Conservation (phyloP, 371 early-diverging fungal species). For the Capillidium rhysosporum region DNA sequence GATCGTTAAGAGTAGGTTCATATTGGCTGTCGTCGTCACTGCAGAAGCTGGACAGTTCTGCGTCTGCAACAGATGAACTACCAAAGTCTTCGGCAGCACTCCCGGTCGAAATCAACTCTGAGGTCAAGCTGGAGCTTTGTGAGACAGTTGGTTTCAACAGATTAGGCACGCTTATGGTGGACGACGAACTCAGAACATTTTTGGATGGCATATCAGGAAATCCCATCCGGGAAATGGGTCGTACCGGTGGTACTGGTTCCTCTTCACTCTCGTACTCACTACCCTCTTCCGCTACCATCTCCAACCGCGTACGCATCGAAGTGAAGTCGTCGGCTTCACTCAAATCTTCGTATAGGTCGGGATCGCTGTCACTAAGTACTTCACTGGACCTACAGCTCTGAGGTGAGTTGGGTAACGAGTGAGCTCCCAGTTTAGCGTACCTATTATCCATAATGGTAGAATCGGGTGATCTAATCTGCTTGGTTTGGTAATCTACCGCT, state of each 20-base stretch:
- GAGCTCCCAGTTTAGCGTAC: not conserved
- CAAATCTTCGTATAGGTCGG: not conserved
- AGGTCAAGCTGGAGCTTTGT: not conserved
- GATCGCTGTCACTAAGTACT: not conserved
- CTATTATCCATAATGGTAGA: too few species aligned
- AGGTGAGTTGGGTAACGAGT: not conserved
- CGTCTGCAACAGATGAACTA: not conserved
- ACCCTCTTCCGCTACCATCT: not conserved
- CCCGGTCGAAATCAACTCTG: not conserved
- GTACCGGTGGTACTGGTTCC: not conserved
- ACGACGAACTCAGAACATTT: not conserved
- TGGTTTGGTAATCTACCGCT: constrained; percentile 2
- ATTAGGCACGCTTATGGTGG: not conserved
- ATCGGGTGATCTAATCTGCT: not conserved
- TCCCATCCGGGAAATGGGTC: not conserved
- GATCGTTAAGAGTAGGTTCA: too few species aligned
- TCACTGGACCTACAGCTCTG: not conserved
- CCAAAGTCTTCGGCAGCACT: too few species aligned
- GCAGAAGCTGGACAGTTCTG: too few species aligned
- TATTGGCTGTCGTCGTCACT: too few species aligned
- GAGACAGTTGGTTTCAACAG: not conserved
- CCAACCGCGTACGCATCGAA: not conserved
- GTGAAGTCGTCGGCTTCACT: constrained; percentile 3
- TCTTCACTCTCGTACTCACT: not conserved
- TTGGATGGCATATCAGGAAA: not conserved